Conservation (phyloP, 257 asterid genomes). For the Solanum ossicruentum region DNA sequence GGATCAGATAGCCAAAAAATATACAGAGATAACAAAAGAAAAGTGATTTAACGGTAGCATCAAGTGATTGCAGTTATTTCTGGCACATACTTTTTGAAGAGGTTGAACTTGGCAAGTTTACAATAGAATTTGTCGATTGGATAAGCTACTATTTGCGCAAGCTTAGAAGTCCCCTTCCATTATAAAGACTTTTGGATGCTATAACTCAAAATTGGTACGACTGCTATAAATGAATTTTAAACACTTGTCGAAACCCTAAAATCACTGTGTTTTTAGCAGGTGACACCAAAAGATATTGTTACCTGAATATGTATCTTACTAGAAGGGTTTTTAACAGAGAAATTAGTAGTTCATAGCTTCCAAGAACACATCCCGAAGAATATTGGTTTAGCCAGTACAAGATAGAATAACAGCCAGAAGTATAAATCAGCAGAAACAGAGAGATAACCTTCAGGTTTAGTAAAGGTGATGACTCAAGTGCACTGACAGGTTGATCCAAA, state of each 20-base stretch:
- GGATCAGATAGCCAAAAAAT: no score
- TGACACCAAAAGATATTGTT: not conserved
- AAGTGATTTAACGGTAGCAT: no score
- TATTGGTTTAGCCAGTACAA: not conserved
- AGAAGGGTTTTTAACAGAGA: not conserved
- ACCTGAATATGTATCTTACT: not conserved
- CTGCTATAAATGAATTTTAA: not conserved
- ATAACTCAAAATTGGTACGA: not conserved
- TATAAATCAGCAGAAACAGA: not conserved
- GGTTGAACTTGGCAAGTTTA: no score
- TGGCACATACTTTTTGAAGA: no score
- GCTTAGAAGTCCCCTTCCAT: not conserved
- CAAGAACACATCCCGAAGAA: not conserved
- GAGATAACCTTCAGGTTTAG: conserved; percentile 59
- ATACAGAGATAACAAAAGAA: no score
- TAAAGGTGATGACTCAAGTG: conserved; percentile 81
- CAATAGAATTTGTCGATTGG: not conserved
- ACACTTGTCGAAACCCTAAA: not conserved
- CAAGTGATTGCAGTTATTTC: no score
- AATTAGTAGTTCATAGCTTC: not conserved
- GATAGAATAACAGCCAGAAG: not conserved
- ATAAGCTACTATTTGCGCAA: not conserved
- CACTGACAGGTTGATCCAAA: conserved; percentile 88
- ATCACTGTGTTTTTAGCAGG: not conserved
- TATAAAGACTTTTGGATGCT: not conserved